phyloP scores from a whole-genome alignment of 2,329 filamentous ascomycete species.

The Corinectria fuckeliana region DNA sequence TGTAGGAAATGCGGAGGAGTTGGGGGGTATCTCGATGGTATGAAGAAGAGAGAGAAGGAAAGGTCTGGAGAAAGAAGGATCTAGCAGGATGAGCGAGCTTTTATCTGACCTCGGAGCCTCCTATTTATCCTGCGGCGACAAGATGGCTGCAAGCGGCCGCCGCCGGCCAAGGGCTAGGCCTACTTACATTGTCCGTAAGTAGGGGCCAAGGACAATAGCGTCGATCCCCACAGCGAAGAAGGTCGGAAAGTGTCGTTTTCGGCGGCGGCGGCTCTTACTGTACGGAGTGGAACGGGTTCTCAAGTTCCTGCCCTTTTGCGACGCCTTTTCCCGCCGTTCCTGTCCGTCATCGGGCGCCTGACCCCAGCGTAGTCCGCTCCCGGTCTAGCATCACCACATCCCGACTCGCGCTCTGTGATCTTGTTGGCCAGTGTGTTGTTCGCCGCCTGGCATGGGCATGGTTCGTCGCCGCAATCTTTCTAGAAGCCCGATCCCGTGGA shows the following conservation, averaged over 20 bases:
- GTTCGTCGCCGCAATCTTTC: conserved; percentile 13
- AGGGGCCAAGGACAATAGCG: conserved; percentile 23
- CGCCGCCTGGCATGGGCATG: not conserved
- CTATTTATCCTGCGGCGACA: conserved; percentile 13
- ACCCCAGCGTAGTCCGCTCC: conserved; percentile 23
- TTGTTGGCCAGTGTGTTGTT: conserved; percentile 21
- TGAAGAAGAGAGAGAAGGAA: not conserved
- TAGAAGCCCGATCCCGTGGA: conserved; percentile 15
- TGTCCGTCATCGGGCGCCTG: conserved; percentile 31
- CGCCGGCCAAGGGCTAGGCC: conserved; percentile 23
- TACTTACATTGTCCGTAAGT: too few relatives aligned
- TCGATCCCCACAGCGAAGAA: conserved; percentile 11
- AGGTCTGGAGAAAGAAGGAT: not conserved
- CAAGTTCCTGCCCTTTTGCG: too few relatives aligned
- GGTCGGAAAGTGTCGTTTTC: not conserved
- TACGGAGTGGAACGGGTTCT: too few relatives aligned
- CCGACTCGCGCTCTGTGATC: conserved; percentile 12
- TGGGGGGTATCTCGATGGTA: not conserved
- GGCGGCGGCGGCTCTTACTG: not conserved
- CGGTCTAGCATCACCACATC: conserved; percentile 9
- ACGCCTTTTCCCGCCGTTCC: not conserved
- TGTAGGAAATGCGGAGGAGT: not conserved
- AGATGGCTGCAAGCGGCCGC: conserved; percentile 38
- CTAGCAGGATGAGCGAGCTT: conserved; percentile 14
- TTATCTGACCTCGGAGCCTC: conserved; percentile 28